Evolutionary conservation across 495 filamentous ascomycete genomes (phyloP), one percentile per base, ranked within the genome.

Genomic region (Xylaria cubensis): DNA sequence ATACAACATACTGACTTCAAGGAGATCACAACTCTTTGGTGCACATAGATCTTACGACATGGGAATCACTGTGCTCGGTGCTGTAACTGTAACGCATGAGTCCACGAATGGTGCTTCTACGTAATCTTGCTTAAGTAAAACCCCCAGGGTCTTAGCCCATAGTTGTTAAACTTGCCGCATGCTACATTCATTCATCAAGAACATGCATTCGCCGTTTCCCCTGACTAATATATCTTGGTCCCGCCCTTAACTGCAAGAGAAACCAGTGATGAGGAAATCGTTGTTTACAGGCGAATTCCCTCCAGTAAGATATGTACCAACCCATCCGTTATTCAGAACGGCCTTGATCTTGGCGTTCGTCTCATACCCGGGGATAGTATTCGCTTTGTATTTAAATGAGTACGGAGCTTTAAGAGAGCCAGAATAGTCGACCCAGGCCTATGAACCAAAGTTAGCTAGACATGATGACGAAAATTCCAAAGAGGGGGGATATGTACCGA

Each of bases 301-400:
- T 2, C 64, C 46, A 0, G 12, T 10, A 9, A 67, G 29, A 41
- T 67, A 67, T n/a, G 46, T 51, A 15, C 46, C 64, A 53, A 67
- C 46, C 64, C 64, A 67, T 12, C 64, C 64, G 13, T 53, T 67
- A 17, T n/a, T 53, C 4, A 67, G 24, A 5, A 67, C 64, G 24
- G 24, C 64, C 15, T 67, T 5, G 17, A 67, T 67, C 26, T 51
- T 3, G 9, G 44, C 64, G 32, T 67, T 53, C 6, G 64, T 51
- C 46, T 53, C 32, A 9, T 51, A 67, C 6, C 32, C 46, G 29
- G 64, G 64, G 46, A 53, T 67, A 21, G 46, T 67, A 42, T 67
- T 67, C 24, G 64, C 64, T 19, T 53, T 53, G 13, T 67, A 67
- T 26, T 53, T 53, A 48, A 67, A 53, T 17, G 64, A 39, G 64